phyloP scores from a whole-genome alignment of 768 basidiomycete genomes.

The Tricholoma furcatifolium region DNA sequence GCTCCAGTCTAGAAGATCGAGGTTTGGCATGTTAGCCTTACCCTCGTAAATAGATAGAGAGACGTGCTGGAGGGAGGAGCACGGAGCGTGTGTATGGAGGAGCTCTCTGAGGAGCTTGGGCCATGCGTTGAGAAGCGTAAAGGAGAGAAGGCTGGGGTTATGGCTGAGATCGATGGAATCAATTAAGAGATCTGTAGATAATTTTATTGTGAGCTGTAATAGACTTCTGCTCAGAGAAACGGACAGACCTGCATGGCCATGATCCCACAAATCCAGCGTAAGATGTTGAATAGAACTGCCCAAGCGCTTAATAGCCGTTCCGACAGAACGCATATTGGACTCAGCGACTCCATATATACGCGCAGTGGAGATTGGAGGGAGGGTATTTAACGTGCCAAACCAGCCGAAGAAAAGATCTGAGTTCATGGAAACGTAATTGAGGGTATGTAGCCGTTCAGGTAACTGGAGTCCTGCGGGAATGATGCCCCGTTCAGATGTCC shows the following conservation, averaged over 20 bases:
- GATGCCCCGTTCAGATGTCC: slow-evolving; percentile 2
- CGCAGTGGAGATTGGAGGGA: slow-evolving; percentile 8
- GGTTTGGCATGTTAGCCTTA: slow-evolving; percentile 12
- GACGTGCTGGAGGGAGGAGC: slow-evolving; percentile 5
- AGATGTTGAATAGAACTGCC: slow-evolving; percentile 13
- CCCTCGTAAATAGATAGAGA: slow-evolving; percentile 14
- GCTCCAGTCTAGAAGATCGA: slow-evolving; percentile 15
- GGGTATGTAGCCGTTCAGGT: slow-evolving; percentile 9
- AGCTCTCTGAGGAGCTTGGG: slow-evolving; percentile 12
- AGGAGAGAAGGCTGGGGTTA: slow-evolving; percentile 12
- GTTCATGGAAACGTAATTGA: slow-evolving; percentile 7
- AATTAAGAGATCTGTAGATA: slow-evolving; percentile 1
- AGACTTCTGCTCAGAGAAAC: background rate
- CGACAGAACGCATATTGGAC: slow-evolving; percentile 6
- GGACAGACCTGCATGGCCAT: slow-evolving; percentile 8
- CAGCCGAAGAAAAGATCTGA: slow-evolving; percentile 14
- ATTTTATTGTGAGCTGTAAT: background rate
- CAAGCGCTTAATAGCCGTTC: slow-evolving; percentile 4
- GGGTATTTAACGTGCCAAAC: slow-evolving; percentile 6
- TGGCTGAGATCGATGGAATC: slow-evolving; percentile 12
- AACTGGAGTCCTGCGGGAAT: background rate
- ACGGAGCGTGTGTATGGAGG: slow-evolving; percentile 3
- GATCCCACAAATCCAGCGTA: slow-evolving; percentile 14
- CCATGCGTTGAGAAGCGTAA: slow-evolving; percentile 16
- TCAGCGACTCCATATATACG: slow-evolving; percentile 12